A percentile compares a stretch with the other conserved stretches of the same genome.
These are phyloP conservation scores for Aspergillus baeticus DNA, from an alignment of 495 filamentous ascomycete genomes.

Conservation along the genomic window DNA sequence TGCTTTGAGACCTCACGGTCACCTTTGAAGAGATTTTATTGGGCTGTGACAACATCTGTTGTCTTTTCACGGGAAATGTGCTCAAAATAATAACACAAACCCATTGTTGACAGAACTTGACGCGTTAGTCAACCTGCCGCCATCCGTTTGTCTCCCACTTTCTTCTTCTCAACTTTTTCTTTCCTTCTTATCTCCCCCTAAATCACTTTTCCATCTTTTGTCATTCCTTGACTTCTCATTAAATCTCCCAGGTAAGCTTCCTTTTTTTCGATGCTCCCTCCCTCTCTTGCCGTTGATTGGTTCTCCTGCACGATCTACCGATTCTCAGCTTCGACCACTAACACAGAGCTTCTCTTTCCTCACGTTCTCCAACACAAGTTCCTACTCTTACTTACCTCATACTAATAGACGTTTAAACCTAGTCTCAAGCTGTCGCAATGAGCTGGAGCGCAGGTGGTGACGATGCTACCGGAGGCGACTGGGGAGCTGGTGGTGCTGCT, in stretches of 20 bases:
- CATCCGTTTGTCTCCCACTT: slow-evolving; percentile 5
- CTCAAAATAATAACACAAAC: background rate
- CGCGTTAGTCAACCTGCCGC: background rate
- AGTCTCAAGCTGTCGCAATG: background rate
- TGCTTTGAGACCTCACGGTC: no score
- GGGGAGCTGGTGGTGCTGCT: background rate
- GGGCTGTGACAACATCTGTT: no score
- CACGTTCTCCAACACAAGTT: background rate
- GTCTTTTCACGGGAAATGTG: background rate
- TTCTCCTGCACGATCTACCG: no score
- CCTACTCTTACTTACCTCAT: background rate
- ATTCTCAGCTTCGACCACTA: background rate
- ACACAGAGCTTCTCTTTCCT: background rate
- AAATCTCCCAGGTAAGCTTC: background rate
- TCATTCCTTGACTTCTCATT: no score
- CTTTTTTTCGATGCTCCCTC: background rate
- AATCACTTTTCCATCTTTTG: no score
- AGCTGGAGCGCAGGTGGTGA: background rate
- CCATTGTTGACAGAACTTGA: background rate
- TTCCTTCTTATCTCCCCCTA: no score
- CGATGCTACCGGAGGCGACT: background rate
- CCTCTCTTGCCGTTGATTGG: no score
- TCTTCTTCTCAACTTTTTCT: background rate
- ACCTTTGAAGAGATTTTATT: no score
- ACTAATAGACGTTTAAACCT: background rate